phyloP scores from a whole-genome alignment of 441 rosid species.

The Gossypium davidsonii region DNA sequence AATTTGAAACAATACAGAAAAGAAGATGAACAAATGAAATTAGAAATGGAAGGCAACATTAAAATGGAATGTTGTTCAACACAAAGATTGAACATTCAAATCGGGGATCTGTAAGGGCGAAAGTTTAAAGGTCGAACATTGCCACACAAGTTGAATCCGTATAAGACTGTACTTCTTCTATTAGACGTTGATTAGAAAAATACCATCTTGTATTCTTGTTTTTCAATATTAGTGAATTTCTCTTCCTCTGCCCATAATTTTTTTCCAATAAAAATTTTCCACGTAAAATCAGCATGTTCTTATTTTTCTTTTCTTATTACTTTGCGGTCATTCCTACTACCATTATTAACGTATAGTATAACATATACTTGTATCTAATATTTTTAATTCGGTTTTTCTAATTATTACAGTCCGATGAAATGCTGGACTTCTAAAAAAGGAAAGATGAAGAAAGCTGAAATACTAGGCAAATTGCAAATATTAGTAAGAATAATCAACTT shows the following conservation, averaged over 20 bases:
- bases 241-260: too few species aligned
- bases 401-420: background rate
- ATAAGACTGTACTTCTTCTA: background rate
- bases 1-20: background rate
- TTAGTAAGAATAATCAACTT: background rate
- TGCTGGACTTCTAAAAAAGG: background rate
- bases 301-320: too few species aligned
- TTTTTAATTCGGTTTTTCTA: background rate
- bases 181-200: too few species aligned
- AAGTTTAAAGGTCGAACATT: background rate
- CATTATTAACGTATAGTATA: too few species aligned
- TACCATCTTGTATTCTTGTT: too few species aligned
- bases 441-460: background rate
- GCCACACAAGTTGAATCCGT: background rate
- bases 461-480: background rate
- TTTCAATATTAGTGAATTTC: too few species aligned
- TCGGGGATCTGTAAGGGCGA: too few species aligned
- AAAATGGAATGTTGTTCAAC: background rate
- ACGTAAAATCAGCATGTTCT: too few species aligned
- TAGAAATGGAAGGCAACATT: background rate
- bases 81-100: background rate
- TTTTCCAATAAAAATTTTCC: too few species aligned
- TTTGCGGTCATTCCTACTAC: background rate
- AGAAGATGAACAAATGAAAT: background rate
- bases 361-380: too few species aligned